Evolutionary conservation across 805 yeast species (phyloP), one percentile per base, ranked within the genome.

Genomic region (Ogataea paradorogensis): DNA sequence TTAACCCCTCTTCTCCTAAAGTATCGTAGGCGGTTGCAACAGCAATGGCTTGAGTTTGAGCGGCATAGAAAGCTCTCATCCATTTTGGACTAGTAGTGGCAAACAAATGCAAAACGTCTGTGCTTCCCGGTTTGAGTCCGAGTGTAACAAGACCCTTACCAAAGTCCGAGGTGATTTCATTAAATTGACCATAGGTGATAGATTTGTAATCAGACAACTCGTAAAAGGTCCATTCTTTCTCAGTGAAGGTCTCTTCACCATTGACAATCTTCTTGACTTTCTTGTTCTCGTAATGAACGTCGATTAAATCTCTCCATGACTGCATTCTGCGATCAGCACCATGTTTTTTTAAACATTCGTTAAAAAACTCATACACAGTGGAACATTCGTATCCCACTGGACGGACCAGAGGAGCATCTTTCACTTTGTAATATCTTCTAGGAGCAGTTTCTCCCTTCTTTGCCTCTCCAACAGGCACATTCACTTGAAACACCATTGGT

Each of bases 1-100:
- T 83, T 57, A 90, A 73, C 16, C 96, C 96, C 26, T 74, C 73
- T 64, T 88, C 95, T 42, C 97, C 97, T 50, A 90, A 72, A 30
- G 96, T 88, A 63, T 90, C 97, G 64, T 93, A 93, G 27, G 99
- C 98, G 11, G 99, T 93, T 28, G 89, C 98, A 42, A 84, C 74
- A 16, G 98, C 85, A 45, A 93, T 82, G 35, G 75, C 66, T 64
- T 88, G 96, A 37, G 89, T 70, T 53, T 78, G 77, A 38, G 87
- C 74, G 11, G 90, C 96, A 43, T 87, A 62, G 49, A 80, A 91
- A 23, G 86, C 76, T 66, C 86, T 84, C 87, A 91, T 77, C 98
- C 98, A 91, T 58, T 78, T 79, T 41, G 78, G 82, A 11, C 95
- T 84, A 10, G 99, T 93, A 15, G 85, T 64, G 18, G 96, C 96